A percentile compares a stretch with the other conserved stretches of the same genome.
These are phyloP conservation scores for Deuterostichococcus epilithicus DNA, from an alignment of 139 green algal genomes.

Conservation along the genomic window DNA sequence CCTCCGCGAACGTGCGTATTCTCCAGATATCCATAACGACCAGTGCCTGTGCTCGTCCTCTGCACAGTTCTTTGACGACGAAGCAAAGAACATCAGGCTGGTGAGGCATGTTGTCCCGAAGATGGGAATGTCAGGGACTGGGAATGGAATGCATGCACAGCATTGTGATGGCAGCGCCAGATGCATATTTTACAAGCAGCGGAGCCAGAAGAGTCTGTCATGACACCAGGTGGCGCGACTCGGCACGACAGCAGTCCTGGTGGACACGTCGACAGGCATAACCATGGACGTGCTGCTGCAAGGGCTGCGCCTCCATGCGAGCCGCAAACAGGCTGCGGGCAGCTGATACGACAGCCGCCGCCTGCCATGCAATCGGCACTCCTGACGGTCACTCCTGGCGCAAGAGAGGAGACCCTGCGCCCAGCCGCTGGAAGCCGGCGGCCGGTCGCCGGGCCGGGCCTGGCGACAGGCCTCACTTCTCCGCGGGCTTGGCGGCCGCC, in stretches of 20 bases:
- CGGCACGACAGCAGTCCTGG: conserved; percentile 5
- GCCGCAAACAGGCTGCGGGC: not conserved
- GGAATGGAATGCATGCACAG: not conserved
- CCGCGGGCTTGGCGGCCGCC: not conserved
- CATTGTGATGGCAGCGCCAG: not conserved
- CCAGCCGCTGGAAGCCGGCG: no score
- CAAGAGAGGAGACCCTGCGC: no score
- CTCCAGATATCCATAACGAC: no score
- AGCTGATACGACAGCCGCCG: no score
- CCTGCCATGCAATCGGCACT: not conserved
- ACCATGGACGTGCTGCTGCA: conserved; percentile 1
- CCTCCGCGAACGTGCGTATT: no score
- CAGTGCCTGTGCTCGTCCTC: no score
- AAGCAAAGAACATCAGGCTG: conserved; percentile 23
- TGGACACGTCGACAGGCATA: conserved; percentile 2
- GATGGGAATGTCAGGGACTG: not conserved
- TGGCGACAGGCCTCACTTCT: not conserved
- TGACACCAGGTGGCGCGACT: conserved; percentile 15
- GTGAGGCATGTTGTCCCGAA: not conserved
- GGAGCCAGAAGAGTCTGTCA: not conserved
- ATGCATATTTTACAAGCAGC: not conserved
- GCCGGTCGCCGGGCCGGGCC: no score
- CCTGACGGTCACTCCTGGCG: no score
- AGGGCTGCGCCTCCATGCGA: not conserved
- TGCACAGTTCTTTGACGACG: conserved; percentile 38